Evolutionary conservation across 192 early-diverging fungal species (phyloP), one percentile per base, ranked within the genome.

Genomic region (Entrophospora sp.): DNA sequence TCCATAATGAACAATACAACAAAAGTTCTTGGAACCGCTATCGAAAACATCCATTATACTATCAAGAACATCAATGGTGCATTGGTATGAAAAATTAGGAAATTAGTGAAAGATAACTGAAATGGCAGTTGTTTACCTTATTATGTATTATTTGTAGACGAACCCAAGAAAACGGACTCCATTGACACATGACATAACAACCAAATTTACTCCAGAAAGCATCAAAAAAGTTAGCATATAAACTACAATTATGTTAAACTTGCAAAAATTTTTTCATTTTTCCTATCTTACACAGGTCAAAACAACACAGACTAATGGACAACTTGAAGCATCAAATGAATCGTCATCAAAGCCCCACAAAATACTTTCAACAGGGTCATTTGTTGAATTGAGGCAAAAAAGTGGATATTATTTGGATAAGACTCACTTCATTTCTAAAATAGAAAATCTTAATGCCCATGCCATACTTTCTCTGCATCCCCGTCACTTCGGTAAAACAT

Each of bases 401-500:
- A 24, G 37, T 27, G 36, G 38, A 24, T 61, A 61, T 61, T 61
- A 61, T 61, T 44, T 38, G 24, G 58, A 61, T 43, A 61, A 61
- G 58, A 61, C 37, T 61, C 58, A 61, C 24, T 61, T 61, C 37
- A 61, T 61, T 32, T 25, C 58, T 61, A 61, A 61, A 61, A 61
- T 61, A 61, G 37, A 61, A 25, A 24, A 38, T 61, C 58, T 61
- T 40, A 16, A 42, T 43, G 36, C 38, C 24, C 37, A n/a, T 38
- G 58, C 58, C 58, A 61, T 61, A 16, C 58, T 61, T 44, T 61
- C 58, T 27, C 37, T 61, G 14, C 37, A 36, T 60, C 57, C 57
- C 20, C 57, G 57, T 60, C 36, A 38, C 25, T 61, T 61, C 40
- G 18, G 37, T 24, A 61, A 61, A 40, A 61, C 58, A 61, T 16